A percentile compares a stretch with the other conserved stretches of the same genome.
phyloP scores from a whole-genome alignment of 2,329 filamentous ascomycete genomes.

The Tolypocladium sp. region DNA sequence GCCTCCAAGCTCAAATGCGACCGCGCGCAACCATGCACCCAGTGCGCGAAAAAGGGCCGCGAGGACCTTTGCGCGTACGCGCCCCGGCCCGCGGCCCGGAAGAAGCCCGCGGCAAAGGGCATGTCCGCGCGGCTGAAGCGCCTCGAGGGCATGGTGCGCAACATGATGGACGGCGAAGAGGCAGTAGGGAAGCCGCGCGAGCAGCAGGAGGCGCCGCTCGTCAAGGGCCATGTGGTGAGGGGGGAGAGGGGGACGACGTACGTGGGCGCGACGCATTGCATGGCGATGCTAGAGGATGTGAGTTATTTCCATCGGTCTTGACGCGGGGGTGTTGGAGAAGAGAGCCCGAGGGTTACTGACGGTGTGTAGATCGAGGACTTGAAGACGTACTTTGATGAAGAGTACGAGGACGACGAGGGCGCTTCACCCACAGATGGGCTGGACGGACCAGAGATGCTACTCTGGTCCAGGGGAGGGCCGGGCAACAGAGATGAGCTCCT shows the following conservation, averaged over 20 bases:
- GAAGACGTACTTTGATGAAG: constrained; percentile 46
- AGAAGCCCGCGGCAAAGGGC: constrained; percentile 31
- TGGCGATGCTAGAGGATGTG: constrained; percentile 52
- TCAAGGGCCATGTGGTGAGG: constrained; percentile 32
- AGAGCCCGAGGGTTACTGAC: constrained; percentile 2
- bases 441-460: constrained; percentile 31
- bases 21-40: constrained; percentile 39
- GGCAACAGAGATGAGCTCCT: constrained; percentile 37
- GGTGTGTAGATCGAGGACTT: constrained; percentile 44
- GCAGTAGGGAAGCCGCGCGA: constrained; percentile 1
- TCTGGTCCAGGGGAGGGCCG: constrained; percentile 29
- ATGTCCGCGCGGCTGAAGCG: constrained; percentile 46
- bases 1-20: constrained; percentile 49
- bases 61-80: constrained; percentile 39
- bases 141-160: constrained; percentile 49
- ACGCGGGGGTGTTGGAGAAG: background rate
- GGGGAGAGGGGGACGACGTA: constrained; percentile 37
- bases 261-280: constrained; percentile 50
- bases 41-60: constrained; percentile 41
- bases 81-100: constrained; percentile 31
- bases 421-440: constrained; percentile 22
- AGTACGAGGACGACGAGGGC: constrained; percentile 26
- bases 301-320: constrained; percentile 20
- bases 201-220: constrained; percentile 11
- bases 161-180: constrained; percentile 36